Base-by-base conservation (phyloP, 164 flowering plant species). In the Kingdonia uniflora region DNA sequence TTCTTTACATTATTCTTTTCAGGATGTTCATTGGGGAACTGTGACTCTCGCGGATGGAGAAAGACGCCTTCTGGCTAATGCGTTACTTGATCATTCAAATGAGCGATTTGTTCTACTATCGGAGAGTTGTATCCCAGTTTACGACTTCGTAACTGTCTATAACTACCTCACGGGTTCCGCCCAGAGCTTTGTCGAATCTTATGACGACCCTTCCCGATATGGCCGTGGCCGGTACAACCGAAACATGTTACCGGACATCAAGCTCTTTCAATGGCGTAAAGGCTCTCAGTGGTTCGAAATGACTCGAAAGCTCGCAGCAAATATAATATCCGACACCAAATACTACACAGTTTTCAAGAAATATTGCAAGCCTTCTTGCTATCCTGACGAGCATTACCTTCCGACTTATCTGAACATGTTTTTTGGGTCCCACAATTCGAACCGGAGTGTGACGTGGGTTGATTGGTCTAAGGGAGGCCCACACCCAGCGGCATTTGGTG, bases 211-310 rank as follows among this genome's bases (percentile, higher is more conserved):
- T 20, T 54, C 82, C 35, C 90, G 91, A 19, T 79, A 82, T 61
- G 96, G 95, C 12, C 84, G 95, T 35, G 95, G 96, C 10, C 91
- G 96, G 21, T 88, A 81, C 68, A 78, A 69, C 70, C 81, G 85
- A 19, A 51, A 63, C 13, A 88, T 88, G 96, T 61, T 62, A 41
- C 96, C 96, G 6, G 64, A 76, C 22, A 82, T 88, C 54, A 59
- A 60, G 48, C 86, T 85, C 20, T 5, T 15, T 14, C 82, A 88
- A n/a, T 88, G 96, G 96, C 74, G 96, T 22, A 88, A 85, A 76
- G 96, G 96, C 19, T 85, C 95, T 0, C 96, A 88, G 49, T 88
- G 96, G 96, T 88, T 88, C 65, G 96, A 88, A 64, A 51, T 81
- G 37, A 65, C 72, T 44, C 80, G 96, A 2, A 23, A 25, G 3